Base-by-base conservation (phyloP, 441 rosid genomes). In the Populus hybrid region DNA sequence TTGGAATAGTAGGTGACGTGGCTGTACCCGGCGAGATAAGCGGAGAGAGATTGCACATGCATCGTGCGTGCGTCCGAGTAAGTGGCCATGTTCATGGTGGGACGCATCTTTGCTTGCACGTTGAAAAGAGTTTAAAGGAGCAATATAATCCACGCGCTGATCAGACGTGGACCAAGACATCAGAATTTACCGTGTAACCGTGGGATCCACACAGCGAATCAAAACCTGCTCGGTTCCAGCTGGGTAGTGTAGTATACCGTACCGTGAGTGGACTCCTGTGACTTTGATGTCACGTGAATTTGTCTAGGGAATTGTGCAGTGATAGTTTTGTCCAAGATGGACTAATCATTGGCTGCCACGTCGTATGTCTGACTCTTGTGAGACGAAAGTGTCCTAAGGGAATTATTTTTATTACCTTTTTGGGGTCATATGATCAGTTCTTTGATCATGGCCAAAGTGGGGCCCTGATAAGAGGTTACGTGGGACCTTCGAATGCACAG, bases 61-160 rank as follows among this genome's bases (percentile, higher is more conserved):
- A 71, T 72, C 86, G 87, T 82, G 89, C 88, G 91, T 87, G 94
- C 87, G 86, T 79, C 88, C 81, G 83, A 86, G 84, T 79, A 74
- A 80, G 81, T 24, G 61, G 76, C 86, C 90, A 85, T 84, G 90
- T 89, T 88, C 56, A 1, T 63, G 1, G 78, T 67, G 86, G 94
- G 91, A 79, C 94, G 91, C 82, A 24, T 80, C n/a, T 28, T 71
- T 66, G 79, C 35, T 65, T 36, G 87, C 83, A 82, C 85, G 83
- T 79, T 74, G 40, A n/a, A 21, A 77, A 64, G 45, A 69, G 61
- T 74, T 64, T 16, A 12, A 71, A 80, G 79, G 64, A 29, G 5
- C 20, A 18, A 3, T 9, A 16, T 0, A 67, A 31, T 67, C 70
- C 80, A 74, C 81, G 68, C 77, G 82, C 69, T 64, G 74, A 59